Conservation (phyloP, 2,329 filamentous ascomycete species). For the Penicillium capsulatum region DNA sequence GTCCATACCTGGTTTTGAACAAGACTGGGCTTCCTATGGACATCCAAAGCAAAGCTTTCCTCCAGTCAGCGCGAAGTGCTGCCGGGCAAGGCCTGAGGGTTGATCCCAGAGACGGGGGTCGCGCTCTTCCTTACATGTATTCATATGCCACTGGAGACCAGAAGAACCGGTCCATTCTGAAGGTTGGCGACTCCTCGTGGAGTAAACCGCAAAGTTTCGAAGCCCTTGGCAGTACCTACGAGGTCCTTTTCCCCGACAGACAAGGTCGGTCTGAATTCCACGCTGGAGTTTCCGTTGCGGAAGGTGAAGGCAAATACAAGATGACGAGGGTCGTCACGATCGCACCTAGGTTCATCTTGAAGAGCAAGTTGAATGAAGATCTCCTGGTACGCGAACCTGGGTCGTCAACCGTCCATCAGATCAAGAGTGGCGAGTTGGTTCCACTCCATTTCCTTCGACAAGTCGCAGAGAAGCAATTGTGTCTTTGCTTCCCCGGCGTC, state of each 20-base stretch:
- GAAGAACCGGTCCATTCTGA: conserved; percentile 83
- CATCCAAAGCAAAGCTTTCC: conserved; percentile 81
- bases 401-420: conserved; percentile 75
- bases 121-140: conserved; percentile 91
- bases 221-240: conserved; percentile 87
- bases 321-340: conserved; percentile 93
- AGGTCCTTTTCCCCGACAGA: conserved; percentile 74
- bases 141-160: conserved; percentile 85
- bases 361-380: conserved; percentile 87
- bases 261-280: conserved; percentile 77
- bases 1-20: conserved; percentile 91
- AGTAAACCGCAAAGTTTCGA: conserved; percentile 98
- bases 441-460: conserved; percentile 88
- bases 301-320: conserved; percentile 96
- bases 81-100: conserved; percentile 71
- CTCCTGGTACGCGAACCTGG: conserved; percentile 88
- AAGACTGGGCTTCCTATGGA: conserved; percentile 87
- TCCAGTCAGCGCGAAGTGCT: conserved; percentile 75
- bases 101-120: conserved; percentile 50
- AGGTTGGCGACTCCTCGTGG: conserved; percentile 86
- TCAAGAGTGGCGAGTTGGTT: conserved; percentile 73
- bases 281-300: conserved; percentile 79
- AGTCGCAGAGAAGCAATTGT: conserved; percentile 78
- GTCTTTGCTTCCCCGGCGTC: conserved; percentile 85
- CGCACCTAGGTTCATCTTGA: conserved; percentile 85